Evolutionary conservation across 208 protist genomes (phyloP).

Genomic region (Leishmania tarentolae): DNA sequence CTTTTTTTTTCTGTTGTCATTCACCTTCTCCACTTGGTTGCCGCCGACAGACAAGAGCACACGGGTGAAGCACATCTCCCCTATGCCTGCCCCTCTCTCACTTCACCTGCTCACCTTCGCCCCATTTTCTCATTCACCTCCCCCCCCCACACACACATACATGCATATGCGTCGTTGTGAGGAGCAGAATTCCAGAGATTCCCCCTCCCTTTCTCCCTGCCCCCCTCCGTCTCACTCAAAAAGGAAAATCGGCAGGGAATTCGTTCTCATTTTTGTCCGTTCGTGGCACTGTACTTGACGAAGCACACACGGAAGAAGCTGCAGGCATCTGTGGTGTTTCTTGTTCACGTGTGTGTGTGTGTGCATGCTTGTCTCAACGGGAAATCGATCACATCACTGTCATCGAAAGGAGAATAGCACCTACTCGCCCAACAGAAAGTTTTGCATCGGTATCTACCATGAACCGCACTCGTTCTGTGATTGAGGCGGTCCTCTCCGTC

Average conservation of each 20-base stretch:
- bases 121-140: background rate
- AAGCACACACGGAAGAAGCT: background rate
- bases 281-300: background rate
- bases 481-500: constrained; percentile 42
- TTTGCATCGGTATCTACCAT: background rate
- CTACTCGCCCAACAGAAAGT: background rate
- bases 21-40: background rate
- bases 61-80: background rate
- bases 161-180: background rate
- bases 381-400: too few species aligned
- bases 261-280: too few species aligned
- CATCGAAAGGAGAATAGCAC: background rate
- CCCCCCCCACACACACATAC: background rate
- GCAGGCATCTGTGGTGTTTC: background rate
- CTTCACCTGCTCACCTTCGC: background rate
- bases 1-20: background rate
- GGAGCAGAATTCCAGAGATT: background rate
- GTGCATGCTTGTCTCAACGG: background rate
- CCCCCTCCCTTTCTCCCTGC: too few species aligned
- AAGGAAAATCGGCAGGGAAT: too few species aligned
- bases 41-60: background rate
- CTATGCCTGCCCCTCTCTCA: background rate
- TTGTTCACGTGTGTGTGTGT: background rate
- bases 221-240: too few species aligned
- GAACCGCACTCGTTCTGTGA: background rate